These are phyloP conservation scores for Albugo candida DNA, from an alignment of 352 stramenopile genomes.

Conservation along the genomic window DNA sequence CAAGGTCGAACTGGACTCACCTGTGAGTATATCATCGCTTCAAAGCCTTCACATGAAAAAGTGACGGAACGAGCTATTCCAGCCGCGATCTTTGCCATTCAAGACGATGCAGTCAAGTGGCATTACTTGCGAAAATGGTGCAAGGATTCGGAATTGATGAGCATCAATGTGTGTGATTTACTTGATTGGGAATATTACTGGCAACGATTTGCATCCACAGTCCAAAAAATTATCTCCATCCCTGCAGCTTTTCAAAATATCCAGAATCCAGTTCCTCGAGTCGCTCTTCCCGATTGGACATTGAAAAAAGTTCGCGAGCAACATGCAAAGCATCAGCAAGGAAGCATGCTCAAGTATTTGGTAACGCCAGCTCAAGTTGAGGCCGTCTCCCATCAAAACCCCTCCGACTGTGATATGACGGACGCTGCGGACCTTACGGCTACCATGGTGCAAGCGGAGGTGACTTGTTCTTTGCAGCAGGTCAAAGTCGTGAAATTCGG, in stretches of 20 bases:
- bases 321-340: conserved; percentile 52
- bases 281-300: conserved; percentile 95
- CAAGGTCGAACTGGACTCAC: conserved; percentile 92
- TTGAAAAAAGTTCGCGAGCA: conserved; percentile 83
- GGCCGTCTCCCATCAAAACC: conserved; percentile 17
- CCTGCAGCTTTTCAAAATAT: conserved; percentile 95
- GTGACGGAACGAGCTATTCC: conserved; percentile 96
- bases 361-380: conserved; percentile 13
- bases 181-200: conserved; percentile 99
- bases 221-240: conserved; percentile 99
- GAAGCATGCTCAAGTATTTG: conserved; percentile 84
- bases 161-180: conserved; percentile 86
- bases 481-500: not conserved
- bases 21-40: conserved; percentile 96
- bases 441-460: no score
- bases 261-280: conserved; percentile 89
- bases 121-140: conserved; percentile 98
- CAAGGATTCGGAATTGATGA: conserved; percentile 80
- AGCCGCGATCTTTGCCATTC: conserved; percentile 91
- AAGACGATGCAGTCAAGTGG: conserved; percentile 85
- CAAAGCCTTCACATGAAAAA: conserved; percentile 81
- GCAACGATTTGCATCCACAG: conserved; percentile 60
- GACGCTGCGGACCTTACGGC: no score
- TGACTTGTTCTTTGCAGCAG: not conserved
- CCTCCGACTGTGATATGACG: conserved; percentile 11